Conservation (phyloP, 2,329 filamentous ascomycete species). For the Paecilomyces dactylethromorphus region DNA sequence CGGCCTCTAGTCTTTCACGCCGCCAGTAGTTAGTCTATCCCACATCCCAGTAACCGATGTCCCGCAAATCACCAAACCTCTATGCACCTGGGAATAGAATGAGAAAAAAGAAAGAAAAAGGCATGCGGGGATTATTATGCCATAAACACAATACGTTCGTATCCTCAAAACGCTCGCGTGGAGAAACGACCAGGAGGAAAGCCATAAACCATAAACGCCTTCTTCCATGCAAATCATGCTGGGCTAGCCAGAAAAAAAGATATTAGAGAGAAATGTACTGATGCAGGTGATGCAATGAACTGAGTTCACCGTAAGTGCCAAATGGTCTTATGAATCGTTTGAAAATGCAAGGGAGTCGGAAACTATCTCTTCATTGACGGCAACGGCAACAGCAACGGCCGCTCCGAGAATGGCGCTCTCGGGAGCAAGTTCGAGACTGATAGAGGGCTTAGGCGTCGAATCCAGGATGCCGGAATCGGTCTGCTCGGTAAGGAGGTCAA, state of each 20-base stretch:
- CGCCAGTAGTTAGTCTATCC: slow-evolving; percentile 11
- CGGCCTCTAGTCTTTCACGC: slow-evolving; percentile 8
- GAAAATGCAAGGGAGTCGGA: background rate
- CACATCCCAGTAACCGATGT: slow-evolving; percentile 10
- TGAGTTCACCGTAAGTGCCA: background rate
- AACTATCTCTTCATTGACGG: slow-evolving; percentile 22
- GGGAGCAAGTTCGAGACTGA: slow-evolving; percentile 35
- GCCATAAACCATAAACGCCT: background rate
- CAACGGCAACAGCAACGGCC: slow-evolving; percentile 41
- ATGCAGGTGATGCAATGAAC: background rate
- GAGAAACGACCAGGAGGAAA: background rate
- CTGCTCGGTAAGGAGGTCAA: slow-evolving; percentile 33
- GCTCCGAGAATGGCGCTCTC: slow-evolving; percentile 42
- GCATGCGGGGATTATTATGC: background rate
- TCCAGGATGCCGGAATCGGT: slow-evolving; percentile 11
- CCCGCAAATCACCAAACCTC: slow-evolving; percentile 1
- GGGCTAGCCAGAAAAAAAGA: background rate
- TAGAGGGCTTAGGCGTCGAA: slow-evolving; percentile 15
- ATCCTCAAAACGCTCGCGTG: background rate
- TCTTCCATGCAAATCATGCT: background rate
- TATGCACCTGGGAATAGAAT: slow-evolving; percentile 8
- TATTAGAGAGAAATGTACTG: background rate
- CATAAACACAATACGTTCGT: background rate
- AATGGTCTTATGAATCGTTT: background rate
- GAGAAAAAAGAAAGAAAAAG: background rate